Evolutionary conservation across 768 basidiomycete genomes (phyloP).

Genomic region (Boletus vermiculosoides): DNA sequence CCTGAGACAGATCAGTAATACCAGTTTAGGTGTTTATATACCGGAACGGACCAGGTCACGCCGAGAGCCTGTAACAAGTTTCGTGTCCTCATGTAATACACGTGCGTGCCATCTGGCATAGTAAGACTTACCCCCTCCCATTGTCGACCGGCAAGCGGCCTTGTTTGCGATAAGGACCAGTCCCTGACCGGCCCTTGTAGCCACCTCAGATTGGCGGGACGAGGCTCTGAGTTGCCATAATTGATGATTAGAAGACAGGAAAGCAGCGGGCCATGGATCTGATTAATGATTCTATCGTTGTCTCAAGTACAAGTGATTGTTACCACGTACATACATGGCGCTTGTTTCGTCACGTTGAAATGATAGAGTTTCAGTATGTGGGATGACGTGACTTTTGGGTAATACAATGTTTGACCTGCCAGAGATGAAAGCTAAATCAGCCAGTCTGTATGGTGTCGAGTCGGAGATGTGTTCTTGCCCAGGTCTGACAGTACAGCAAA

Average conservation of each 20-base stretch:
- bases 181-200: background rate
- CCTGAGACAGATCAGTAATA: background rate
- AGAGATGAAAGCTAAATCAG: no score
- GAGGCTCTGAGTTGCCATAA: no score
- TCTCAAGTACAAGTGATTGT: background rate
- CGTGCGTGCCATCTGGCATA: background rate
- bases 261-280: background rate
- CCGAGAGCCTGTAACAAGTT: background rate
- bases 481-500: background rate
- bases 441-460: background rate
- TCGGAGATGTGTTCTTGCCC: background rate
- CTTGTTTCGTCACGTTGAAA: background rate
- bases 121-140: background rate
- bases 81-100: background rate
- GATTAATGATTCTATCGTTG: background rate
- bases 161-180: background rate
- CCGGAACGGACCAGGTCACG: background rate
- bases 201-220: no score
- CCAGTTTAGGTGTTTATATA: background rate
- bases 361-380: background rate
- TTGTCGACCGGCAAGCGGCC: background rate
- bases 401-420: no score
- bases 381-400: no score
- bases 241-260: no score
- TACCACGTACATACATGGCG: background rate